Conservation (phyloP, 2,329 filamentous ascomycete species). For the Cytospora piceicola region DNA sequence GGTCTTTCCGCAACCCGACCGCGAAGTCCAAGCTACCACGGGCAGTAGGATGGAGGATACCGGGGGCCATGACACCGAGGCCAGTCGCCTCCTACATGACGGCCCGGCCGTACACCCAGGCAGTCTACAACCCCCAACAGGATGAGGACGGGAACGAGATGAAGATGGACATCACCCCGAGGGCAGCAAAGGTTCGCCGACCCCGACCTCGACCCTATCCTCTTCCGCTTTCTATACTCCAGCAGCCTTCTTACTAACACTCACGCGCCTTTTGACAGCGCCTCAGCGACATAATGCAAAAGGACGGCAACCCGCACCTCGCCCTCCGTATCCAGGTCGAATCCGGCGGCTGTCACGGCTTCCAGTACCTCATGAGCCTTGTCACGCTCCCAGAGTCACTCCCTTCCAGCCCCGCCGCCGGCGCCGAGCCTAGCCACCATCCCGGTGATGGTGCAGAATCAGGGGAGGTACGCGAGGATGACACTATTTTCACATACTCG, state of each 20-base stretch:
- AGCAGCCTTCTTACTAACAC: constrained; percentile 5
- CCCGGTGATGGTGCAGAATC: constrained; percentile 39
- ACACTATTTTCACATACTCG: constrained; percentile 81
- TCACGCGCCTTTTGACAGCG: constrained; percentile 50
- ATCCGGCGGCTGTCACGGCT: constrained; percentile 94
- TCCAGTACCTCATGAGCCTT: constrained; percentile 94
- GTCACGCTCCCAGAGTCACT: constrained; percentile 59
- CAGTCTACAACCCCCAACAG: constrained; percentile 70
- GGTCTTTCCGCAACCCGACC: constrained; percentile 26
- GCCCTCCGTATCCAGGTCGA: constrained; percentile 92
- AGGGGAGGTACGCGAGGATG: constrained; percentile 66
- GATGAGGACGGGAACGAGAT: constrained; percentile 87
- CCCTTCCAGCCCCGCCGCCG: constrained; percentile 30
- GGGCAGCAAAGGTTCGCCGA: constrained; percentile 73
- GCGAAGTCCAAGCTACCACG: not conserved
- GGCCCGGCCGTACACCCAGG: constrained; percentile 48
- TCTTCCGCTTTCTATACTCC: not conserved
- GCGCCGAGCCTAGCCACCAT: constrained; percentile 25
- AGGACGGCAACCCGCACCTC: constrained; percentile 74
- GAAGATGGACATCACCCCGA: constrained; percentile 79
- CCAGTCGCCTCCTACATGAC: constrained; percentile 43
- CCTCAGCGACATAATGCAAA: constrained; percentile 74
- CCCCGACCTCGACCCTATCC: not conserved
- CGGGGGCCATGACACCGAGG: not conserved
- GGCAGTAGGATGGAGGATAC: constrained; percentile 5